Evolutionary conservation across 2,329 filamentous ascomycete species (phyloP).

Genomic region (Beauveria scarabaeidicola): DNA sequence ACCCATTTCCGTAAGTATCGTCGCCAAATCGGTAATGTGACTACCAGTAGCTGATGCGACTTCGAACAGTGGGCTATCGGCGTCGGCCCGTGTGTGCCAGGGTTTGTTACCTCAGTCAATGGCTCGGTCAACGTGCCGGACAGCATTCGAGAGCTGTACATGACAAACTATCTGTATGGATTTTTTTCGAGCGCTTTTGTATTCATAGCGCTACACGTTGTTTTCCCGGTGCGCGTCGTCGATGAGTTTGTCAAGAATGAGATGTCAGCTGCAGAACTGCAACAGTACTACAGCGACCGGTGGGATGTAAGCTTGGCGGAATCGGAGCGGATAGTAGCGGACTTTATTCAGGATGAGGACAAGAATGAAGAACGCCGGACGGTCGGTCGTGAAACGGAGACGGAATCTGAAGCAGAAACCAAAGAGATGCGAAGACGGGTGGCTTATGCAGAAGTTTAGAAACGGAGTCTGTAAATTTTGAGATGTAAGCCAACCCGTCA

Average conservation of each 20-base stretch:
- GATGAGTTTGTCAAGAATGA: conserved; percentile 22
- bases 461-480: background rate
- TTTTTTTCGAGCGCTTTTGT: conserved; percentile 26
- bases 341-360: background rate
- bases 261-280: conserved; percentile 19
- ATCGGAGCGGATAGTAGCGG: background rate
- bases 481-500: background rate
- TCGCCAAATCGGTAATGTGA: background rate
- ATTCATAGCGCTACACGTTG: conserved; percentile 23
- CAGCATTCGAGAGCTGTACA: conserved; percentile 30
- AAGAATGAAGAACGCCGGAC: background rate
- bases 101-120: conserved; percentile 33
- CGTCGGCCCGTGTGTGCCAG: conserved; percentile 31
- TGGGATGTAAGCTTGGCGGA: conserved; percentile 24
- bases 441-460: background rate
- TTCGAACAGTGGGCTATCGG: conserved; percentile 29
- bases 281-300: conserved; percentile 20
- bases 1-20: conserved; percentile 26
- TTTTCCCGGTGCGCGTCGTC: conserved; percentile 21
- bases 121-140: conserved; percentile 23
- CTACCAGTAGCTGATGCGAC: background rate
- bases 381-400: background rate
- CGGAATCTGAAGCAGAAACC: background rate
- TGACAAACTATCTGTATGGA: conserved; percentile 31
- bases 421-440: background rate